Conservation (phyloP, 1,284 basidiomycete species). For the Puccinia sorghi region DNA sequence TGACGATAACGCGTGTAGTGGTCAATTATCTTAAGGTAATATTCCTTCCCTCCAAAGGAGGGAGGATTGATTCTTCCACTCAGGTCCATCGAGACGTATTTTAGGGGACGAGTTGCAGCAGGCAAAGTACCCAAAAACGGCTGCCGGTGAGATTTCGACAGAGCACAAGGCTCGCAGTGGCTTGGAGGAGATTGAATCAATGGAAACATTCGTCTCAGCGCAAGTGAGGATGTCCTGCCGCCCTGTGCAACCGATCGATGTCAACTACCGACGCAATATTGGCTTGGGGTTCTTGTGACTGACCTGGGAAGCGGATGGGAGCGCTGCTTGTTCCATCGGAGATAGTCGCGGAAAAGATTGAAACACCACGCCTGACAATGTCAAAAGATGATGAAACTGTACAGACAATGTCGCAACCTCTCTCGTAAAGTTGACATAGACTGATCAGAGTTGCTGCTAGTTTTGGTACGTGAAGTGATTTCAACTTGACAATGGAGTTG, state of each 20-base stretch:
- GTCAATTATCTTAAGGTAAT: conserved; percentile 23
- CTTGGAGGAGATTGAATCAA: not conserved
- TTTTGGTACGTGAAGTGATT: conserved; percentile 13
- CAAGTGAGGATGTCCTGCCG: not conserved
- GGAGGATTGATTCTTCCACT: not conserved
- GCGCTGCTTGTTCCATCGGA: too few species aligned
- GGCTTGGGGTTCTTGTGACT: not conserved
- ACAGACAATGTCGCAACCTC: not conserved
- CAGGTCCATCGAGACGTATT: conserved; percentile 7
- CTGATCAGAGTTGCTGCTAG: conserved; percentile 13
- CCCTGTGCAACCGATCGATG: not conserved
- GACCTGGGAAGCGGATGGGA: not conserved
- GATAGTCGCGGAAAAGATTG: too few species aligned
- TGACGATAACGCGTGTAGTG: not conserved
- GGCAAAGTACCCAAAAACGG: not conserved
- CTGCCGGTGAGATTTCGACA: conserved; percentile 7
- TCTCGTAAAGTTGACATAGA: not conserved
- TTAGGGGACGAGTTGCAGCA: not conserved
- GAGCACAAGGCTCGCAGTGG: conserved; percentile 10
- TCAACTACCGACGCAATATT: too few species aligned
- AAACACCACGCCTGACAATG: not conserved
- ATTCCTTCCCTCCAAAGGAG: not conserved
- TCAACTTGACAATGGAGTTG: not conserved
- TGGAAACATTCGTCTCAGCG: too few species aligned
- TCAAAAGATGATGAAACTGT: not conserved